Base-by-base conservation (phyloP, 2,329 filamentous ascomycete genomes). In the Hymenoscyphus occultus region DNA sequence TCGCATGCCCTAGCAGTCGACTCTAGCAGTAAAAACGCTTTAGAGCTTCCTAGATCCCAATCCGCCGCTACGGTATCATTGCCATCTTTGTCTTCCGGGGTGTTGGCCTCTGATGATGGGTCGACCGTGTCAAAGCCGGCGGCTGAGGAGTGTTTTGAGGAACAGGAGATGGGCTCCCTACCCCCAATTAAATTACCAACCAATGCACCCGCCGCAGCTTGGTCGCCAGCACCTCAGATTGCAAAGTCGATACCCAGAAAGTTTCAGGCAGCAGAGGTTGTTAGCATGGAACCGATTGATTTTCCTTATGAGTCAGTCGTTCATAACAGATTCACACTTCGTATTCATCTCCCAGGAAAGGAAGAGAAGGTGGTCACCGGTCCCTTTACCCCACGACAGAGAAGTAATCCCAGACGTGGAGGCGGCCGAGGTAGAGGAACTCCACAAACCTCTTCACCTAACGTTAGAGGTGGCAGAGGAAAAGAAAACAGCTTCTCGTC, bases 131-230 rank as follows among this genome's bases (percentile, higher is more conserved):
- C 86, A 3, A 90, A 89, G 73, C 86, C 86, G 59, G 89, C 92
- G 78, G 89, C 90, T 5, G 90, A 92, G 68, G 88, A 91, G 67
- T 91, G 91, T 69, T 93, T 93, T 69, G 90, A 92, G 73, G 89
- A 92, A 73, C 89, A 91, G 72, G 90, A 93, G 75, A 90, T 90
- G 80, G 90, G 90, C 3, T 93, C 90, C 7, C 78, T 92, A n/a
- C 90, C 90, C 0, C 82, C 84, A 28, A 86, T 93, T 31, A 84
- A 84, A 63, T 78, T 93, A n/a, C 90, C 90, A 7, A 80, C 82
- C 58, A 83, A 82, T 64, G 82, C 83, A 4, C 87, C 89, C 1
- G 82, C 85, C 42, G 82, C 83, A 42, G 84, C 86, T 16, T 91
- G 88, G 87, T 80, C 83, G 64, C 83, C 86, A 14, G 85, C 84